Conservation (phyloP, 148 eudicot genomes). For the Rhododendron mucronatum region DNA sequence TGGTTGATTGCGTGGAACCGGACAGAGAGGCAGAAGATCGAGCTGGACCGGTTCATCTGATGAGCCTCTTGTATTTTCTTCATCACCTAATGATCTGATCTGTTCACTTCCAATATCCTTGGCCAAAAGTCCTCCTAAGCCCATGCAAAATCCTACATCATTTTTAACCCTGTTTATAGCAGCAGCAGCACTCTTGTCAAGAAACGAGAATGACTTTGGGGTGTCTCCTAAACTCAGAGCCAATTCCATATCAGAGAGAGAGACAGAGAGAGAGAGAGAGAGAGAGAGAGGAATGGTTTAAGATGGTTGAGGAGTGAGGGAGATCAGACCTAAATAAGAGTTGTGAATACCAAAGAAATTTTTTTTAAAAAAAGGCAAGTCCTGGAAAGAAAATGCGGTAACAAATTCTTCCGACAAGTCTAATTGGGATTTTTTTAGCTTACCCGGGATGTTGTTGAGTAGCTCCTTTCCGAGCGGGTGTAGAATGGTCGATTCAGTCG, state of each 20-base stretch:
- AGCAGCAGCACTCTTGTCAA: conserved; percentile 9
- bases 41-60: conserved; percentile 41
- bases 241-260: conserved; percentile 27
- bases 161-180: conserved; percentile 7
- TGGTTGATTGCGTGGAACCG: conserved; percentile 32
- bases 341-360: background rate
- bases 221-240: conserved; percentile 41
- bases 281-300: background rate
- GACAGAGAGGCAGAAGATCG: conserved; percentile 37
- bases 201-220: conserved; percentile 23
- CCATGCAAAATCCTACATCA: conserved; percentile 45
- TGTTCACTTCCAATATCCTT: background rate
- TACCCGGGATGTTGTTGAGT: no score
- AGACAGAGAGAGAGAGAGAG: background rate
- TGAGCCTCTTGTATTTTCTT: conserved; percentile 8
- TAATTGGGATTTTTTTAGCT: background rate
- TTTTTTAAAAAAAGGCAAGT: no score
- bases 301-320: background rate
- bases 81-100: background rate
- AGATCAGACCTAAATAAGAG: background rate
- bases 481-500: no score
- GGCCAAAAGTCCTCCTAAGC: conserved; percentile 11
- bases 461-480: no score
- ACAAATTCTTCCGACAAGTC: background rate
- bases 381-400: no score